Evolutionary conservation across 176 grass and related monocot genomes (phyloP).

Genomic region (Raddia distichophylla): DNA sequence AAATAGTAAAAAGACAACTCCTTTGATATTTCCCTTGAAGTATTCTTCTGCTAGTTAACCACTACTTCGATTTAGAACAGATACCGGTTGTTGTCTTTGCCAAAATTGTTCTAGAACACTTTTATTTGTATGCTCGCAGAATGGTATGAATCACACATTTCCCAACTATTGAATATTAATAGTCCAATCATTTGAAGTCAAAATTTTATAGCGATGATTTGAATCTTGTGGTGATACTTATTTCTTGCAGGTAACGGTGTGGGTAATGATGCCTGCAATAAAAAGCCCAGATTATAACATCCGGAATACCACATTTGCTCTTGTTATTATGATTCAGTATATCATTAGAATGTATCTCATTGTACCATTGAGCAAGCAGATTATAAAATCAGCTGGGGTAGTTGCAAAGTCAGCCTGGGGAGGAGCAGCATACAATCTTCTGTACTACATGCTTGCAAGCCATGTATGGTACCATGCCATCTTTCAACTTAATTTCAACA

Average conservation of each 20-base stretch:
- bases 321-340: constrained; percentile 81
- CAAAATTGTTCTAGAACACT: neutral
- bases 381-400: constrained; percentile 81
- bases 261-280: constrained; percentile 74
- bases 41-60: neutral
- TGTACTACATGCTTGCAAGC: constrained; percentile 89
- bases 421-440: constrained; percentile 95
- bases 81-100: neutral
- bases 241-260: constrained; percentile 62
- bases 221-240: neutral
- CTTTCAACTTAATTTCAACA: constrained; percentile 17
- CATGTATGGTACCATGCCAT: constrained; percentile 59
- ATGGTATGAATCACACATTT: neutral
- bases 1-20: neutral
- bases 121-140: neutral
- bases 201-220: constrained; percentile 7
- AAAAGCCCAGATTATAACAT: constrained; percentile 54
- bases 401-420: constrained; percentile 92
- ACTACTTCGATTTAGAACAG: neutral
- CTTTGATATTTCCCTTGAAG: constrained; percentile 1
- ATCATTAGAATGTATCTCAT: constrained; percentile 76
- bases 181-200: neutral
- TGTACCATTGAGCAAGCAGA: constrained; percentile 69
- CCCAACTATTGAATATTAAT: neutral
- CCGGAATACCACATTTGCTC: constrained; percentile 63